Percentiles rank a stretch among this genome's conserved stretches.
Conservation (phyloP, 1,139 yeast species). For the Yamadazyma sp. region DNA sequence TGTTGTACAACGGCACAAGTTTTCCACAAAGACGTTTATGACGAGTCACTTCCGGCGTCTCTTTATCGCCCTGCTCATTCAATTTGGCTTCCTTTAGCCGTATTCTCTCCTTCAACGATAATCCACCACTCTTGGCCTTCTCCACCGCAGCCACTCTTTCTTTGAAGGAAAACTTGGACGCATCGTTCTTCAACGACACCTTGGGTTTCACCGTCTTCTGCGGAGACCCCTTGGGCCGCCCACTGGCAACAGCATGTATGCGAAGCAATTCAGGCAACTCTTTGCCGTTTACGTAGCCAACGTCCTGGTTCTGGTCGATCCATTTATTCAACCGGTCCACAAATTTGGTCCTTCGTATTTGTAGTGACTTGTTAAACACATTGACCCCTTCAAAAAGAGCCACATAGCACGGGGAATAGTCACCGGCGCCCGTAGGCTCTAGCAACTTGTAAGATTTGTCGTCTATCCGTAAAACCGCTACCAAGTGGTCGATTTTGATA, state of each 20-base stretch:
- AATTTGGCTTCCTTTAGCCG: conserved; percentile 31
- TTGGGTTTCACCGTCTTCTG: conserved; percentile 22
- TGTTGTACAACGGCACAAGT: conserved; percentile 36
- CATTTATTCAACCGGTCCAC: conserved; percentile 62
- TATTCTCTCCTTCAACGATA: conserved; percentile 45
- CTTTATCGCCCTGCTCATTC: conserved; percentile 14
- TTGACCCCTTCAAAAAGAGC: conserved; percentile 10
- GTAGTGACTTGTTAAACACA: conserved; percentile 10
- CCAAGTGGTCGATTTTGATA: conserved; percentile 14
- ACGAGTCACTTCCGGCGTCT: conserved; percentile 37
- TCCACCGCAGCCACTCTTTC: conserved; percentile 24
- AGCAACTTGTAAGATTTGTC: conserved; percentile 12
- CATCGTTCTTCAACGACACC: conserved; percentile 23
- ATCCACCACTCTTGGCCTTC: conserved; percentile 22
- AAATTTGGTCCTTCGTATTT: conserved; percentile 48
- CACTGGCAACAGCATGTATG: conserved; percentile 2
- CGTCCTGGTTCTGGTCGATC: conserved; percentile 39
- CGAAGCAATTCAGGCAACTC: conserved; percentile 9
- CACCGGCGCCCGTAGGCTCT: conserved; percentile 12
- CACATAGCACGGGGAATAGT: conserved; percentile 18
- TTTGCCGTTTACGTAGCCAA: conserved; percentile 9
- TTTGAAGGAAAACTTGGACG: conserved; percentile 32
- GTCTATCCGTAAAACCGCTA: conserved; percentile 12
- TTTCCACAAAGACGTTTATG: conserved; percentile 42
- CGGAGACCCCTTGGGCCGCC: conserved; percentile 15